Evolutionary conservation across 768 basidiomycete genomes (phyloP).

Genomic region (Pleurotus djamor): DNA sequence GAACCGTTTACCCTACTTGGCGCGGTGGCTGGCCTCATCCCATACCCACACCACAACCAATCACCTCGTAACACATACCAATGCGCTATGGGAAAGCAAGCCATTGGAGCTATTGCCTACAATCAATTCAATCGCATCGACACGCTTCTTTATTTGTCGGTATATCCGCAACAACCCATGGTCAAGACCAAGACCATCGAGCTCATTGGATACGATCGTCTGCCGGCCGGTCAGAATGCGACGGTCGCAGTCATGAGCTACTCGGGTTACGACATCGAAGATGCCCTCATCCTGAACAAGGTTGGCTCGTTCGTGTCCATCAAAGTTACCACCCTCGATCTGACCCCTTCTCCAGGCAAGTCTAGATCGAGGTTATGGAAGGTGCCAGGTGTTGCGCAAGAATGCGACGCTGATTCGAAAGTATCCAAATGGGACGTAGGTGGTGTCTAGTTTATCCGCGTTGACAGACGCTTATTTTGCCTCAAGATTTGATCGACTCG

Average conservation of each 20-base stretch:
- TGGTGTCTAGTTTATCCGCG: conserved; percentile 20
- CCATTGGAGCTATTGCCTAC: conserved; percentile 97
- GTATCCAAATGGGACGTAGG: conserved; percentile 96
- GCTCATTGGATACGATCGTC: conserved; percentile 91
- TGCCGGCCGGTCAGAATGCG: conserved; percentile 98
- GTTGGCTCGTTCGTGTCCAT: conserved; percentile 30
- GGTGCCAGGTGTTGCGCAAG: conserved; percentile 97
- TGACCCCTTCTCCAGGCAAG: conserved; percentile 59
- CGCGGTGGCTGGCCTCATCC: conserved; percentile 97
- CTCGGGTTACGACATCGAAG: conserved; percentile 99
- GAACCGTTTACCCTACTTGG: conserved; percentile 98
- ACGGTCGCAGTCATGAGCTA: conserved; percentile 99
- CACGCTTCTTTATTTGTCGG: conserved; percentile 94
- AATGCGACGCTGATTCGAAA: conserved; percentile 92
- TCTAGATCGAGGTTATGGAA: conserved; percentile 94
- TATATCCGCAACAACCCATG: conserved; percentile 99
- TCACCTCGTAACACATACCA: conserved; percentile 99
- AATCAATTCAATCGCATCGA: conserved; percentile 98
- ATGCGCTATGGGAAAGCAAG: conserved; percentile 99
- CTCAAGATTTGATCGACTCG: conserved; percentile 84
- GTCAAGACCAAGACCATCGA: conserved; percentile 99
- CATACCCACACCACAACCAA: conserved; percentile 99
- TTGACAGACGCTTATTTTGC: conserved; percentile 4
- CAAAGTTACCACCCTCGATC: conserved; percentile 1
- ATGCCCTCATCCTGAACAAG: conserved; percentile 95